These are phyloP conservation scores for Linum lewisii DNA, from an alignment of 345 rosid genomes.

Conservation along the genomic window DNA sequence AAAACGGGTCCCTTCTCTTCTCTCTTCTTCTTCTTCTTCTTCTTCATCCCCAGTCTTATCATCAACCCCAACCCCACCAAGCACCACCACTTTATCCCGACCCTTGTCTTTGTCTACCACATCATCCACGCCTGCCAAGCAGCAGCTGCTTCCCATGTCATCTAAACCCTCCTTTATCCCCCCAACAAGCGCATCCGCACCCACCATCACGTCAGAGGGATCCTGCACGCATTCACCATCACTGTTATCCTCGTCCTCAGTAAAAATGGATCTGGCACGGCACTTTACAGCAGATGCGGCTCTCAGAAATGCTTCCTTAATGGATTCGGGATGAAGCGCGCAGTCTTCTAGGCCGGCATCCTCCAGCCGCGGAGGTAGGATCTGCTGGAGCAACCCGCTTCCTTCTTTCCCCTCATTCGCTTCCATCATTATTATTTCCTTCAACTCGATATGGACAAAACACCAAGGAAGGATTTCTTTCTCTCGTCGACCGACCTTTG, in stretches of 20 bases:
- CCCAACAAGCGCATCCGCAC: slow-evolving; percentile 16
- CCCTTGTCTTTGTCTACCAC: slow-evolving; percentile 18
- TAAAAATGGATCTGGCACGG: slow-evolving; percentile 32
- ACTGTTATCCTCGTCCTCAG: slow-evolving; percentile 8
- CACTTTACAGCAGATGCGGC: slow-evolving; percentile 54
- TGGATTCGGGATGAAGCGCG: slow-evolving; percentile 56
- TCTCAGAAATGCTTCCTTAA: slow-evolving; percentile 54
- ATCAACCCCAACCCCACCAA: slow-evolving; percentile 18
- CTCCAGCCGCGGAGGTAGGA: slow-evolving; percentile 51
- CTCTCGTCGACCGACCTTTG: too few species aligned
- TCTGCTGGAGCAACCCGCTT: slow-evolving; percentile 26
- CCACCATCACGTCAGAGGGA: slow-evolving; percentile 3
- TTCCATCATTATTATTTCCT: slow-evolving; percentile 15
- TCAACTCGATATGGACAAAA: too few species aligned
- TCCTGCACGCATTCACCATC: slow-evolving; percentile 13
- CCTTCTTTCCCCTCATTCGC: slow-evolving; percentile 4
- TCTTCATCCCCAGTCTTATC: slow-evolving; percentile 11
- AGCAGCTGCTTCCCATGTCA: slow-evolving; percentile 18
- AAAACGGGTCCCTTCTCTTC: slow-evolving; percentile 26
- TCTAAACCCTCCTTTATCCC: slow-evolving; percentile 10
- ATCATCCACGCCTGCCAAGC: slow-evolving; percentile 6
- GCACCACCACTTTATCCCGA: slow-evolving; percentile 16
- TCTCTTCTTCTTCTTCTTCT: background rate
- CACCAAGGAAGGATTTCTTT: too few species aligned
- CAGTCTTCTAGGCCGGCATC: slow-evolving; percentile 76